Evolutionary conservation across 2,329 filamentous ascomycete species (phyloP).

Genomic region (Colletotrichum shisoi): DNA sequence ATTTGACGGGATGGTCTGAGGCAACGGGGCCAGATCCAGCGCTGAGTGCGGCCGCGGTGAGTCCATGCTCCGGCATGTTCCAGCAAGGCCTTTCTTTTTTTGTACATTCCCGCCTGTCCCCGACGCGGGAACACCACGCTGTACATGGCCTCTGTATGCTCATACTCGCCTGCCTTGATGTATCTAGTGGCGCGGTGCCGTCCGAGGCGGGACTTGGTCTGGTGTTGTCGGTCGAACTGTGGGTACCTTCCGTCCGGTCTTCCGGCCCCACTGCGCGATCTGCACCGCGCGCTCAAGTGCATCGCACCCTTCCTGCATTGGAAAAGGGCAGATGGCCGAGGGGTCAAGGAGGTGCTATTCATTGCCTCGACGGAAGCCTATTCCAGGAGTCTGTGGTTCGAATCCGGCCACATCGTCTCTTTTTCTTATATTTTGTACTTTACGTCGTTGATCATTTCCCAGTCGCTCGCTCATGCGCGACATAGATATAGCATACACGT

Average conservation of each 20-base stretch:
- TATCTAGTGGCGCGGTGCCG: neutral
- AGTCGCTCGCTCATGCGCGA: neutral
- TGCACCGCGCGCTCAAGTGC: neutral
- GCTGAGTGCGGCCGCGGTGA: slow-evolving; percentile 7
- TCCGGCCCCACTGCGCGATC: neutral
- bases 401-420: neutral
- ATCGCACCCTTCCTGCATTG: neutral
- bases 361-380: neutral
- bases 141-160: neutral
- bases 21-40: slow-evolving; percentile 28
- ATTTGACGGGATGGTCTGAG: slow-evolving; percentile 24
- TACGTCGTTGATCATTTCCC: neutral
- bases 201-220: slow-evolving; percentile 1
- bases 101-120: neutral
- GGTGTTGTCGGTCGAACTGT: neutral
- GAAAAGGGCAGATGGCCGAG: neutral
- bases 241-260: slow-evolving; percentile 11
- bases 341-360: neutral
- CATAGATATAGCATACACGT: neutral
- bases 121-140: neutral
- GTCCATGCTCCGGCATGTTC: slow-evolving; percentile 8
- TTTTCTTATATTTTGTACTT: neutral
- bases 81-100: slow-evolving; percentile 13
- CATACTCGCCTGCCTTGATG: too few relatives aligned
- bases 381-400: neutral